Percentiles rank a stretch among this genome's conserved stretches.
Evolutionary conservation across 2,329 filamentous ascomycete genomes (phyloP).

Genomic region (Aspergillus ochraceoroseus): DNA sequence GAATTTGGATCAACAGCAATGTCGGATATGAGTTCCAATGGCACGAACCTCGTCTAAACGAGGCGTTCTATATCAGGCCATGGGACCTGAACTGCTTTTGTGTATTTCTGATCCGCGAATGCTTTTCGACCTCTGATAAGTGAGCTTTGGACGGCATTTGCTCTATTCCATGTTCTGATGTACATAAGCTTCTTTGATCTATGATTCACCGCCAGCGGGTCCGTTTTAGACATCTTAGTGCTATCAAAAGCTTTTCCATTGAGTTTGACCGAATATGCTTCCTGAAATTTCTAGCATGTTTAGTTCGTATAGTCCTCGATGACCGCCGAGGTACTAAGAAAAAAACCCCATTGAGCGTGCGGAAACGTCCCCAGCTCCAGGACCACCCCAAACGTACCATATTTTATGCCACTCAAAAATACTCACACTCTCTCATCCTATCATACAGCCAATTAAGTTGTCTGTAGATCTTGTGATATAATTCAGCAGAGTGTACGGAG

Average conservation of each 20-base stretch:
- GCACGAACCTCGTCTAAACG: conserved; percentile 8
- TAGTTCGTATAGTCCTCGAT: no score
- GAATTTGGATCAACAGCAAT: conserved; percentile 17
- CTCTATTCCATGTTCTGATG: conserved; percentile 32
- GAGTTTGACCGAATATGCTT: background rate
- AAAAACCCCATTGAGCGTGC: no score
- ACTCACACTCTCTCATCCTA: background rate
- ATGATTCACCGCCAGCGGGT: conserved; percentile 24
- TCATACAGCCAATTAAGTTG: no score
- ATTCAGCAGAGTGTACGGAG: background rate
- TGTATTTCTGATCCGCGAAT: conserved; percentile 17
- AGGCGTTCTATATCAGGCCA: conserved; percentile 7
- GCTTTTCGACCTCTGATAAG: conserved; percentile 12
- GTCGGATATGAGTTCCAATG: conserved; percentile 8
- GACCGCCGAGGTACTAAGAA: no score
- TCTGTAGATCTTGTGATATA: no score
- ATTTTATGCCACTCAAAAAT: background rate
- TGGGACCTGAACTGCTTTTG: conserved; percentile 9
- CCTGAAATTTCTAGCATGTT: background rate
- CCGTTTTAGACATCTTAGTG: conserved; percentile 19
- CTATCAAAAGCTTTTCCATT: conserved; percentile 7
- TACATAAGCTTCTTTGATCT: conserved; percentile 32
- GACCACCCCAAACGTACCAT: background rate
- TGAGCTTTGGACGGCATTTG: conserved; percentile 18
- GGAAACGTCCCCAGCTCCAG: no score